Evolutionary conservation across 73 alveolate species (phyloP), one percentile per base, ranked within the genome.

Genomic region (Strombidium stylifer): DNA sequence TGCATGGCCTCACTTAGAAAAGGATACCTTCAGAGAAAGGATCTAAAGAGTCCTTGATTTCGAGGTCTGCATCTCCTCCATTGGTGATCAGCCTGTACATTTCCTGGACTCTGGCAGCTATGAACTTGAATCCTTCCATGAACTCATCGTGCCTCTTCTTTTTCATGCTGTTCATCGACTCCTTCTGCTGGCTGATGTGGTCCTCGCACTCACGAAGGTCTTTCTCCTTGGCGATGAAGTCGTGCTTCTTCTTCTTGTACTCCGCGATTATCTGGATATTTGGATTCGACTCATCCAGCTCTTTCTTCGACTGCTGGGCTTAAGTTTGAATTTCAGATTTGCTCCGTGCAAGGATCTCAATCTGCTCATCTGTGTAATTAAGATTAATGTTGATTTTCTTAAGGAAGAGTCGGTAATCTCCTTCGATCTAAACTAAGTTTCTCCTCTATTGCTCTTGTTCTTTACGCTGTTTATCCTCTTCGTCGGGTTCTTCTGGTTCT

Each of bases 21-120:
- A 83, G 68, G 7, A 93, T 82, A 39, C 98, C 98, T 82, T 90
- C 96, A 59, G 85, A 57, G 55, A 86, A 90, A 1, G 97, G 97
- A 68, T 91, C 96, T 21, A 88, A 49, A 40, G 92, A 62, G 64
- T 91, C 96, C 1, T 80, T 82, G 25, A 85, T 71, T 68, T 86
- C 96, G 27, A 91, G 73, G 53, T 91, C 98, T 0, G 93, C 88
- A 69, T 76, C 90, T 27, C 96, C 91, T 24, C 91, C 85, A 50
- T 66, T 73, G 23, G 92, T 86, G 21, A 86, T 56, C 20, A 69
- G 24, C 45, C 87, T 45, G 58, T 86, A 82, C 90, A 86, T 83
- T 66, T 84, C 86, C 46, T 72, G 60, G 35, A 89, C 57, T 56
- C 82, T 80, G 3, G 84, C 39, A 21, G 81, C 36, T 47, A 72